These are phyloP conservation scores for Talaromyces marneffei DNA, from an alignment of 2,329 filamentous ascomycete genomes.

Conservation along the genomic window DNA sequence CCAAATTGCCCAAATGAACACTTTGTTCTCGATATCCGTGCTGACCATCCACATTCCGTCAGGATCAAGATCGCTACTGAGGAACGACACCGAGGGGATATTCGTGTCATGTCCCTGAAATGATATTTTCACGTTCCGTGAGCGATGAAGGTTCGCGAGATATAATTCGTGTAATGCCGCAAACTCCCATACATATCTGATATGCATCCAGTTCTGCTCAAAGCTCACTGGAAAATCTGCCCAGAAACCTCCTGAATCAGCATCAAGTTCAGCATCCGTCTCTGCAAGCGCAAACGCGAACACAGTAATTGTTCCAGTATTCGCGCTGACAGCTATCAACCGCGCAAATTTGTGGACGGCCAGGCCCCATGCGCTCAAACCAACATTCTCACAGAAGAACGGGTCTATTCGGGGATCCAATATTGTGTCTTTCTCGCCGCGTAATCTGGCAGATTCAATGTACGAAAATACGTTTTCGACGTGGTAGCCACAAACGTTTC, in stretches of 20 bases:
- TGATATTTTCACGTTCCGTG: constrained; percentile 38
- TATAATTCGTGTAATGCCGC: constrained; percentile 24
- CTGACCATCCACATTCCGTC: constrained; percentile 53
- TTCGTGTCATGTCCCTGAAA: constrained; percentile 45
- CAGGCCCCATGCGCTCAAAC: constrained; percentile 78
- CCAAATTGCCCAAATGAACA: constrained; percentile 48
- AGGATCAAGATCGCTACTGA: constrained; percentile 52
- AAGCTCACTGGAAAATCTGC: constrained; percentile 17
- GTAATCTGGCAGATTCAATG: constrained; percentile 32
- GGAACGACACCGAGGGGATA: constrained; percentile 54
- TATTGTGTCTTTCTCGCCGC: constrained; percentile 22
- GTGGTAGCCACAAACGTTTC: constrained; percentile 67
- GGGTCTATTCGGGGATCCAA: constrained; percentile 34
- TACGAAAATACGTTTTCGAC: constrained; percentile 48
- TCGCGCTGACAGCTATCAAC: constrained; percentile 79
- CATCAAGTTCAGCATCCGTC: constrained; percentile 17
- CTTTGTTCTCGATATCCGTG: constrained; percentile 50
- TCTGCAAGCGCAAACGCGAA: constrained; percentile 54
- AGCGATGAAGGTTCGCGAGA: constrained; percentile 28
- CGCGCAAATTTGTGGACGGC: constrained; percentile 76
- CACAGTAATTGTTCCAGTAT: constrained; percentile 56
- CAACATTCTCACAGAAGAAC: constrained; percentile 73
- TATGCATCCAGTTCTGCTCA: constrained; percentile 31
- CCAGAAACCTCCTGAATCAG: constrained; percentile 15
- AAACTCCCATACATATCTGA: constrained; percentile 24